Base-by-base conservation (phyloP, 2,329 filamentous ascomycete species). In the Cryphonectria carpinicola region DNA sequence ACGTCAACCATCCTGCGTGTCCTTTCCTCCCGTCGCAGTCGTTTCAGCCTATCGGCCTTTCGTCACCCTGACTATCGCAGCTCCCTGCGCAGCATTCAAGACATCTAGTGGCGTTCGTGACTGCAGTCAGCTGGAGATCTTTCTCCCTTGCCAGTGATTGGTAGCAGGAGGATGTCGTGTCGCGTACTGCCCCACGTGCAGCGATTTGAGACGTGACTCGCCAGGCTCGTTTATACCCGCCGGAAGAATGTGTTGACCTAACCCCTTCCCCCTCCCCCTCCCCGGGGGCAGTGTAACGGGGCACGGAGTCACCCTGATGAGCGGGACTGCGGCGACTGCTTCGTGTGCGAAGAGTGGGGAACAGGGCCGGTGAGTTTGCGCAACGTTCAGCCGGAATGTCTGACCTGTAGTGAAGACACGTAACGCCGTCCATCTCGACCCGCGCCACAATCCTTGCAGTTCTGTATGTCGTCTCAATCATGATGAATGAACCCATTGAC, bases 171-270 rank as follows among this genome's bases (percentile, higher is more conserved):
- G 28, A 37, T 39, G 58, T 25, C 35, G 14, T 22, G 58, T 39
- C 32, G 58, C 19, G 58, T 58, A 22, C 25, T 61, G 58, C 22
- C 58, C 58, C 28, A 61, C 32, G 56, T 61, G 56, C 25, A 37
- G 28, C n/a, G 28, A 2, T 37, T 11, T 37, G 32, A 37, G 28
- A 61, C 56, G 28, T 35, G 56, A 35, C 56, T 61, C 17, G 58
- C 58, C 54, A 32, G 54, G 58, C 3, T 32, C 58, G 58, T 37
- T 14, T 39, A 19, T 61, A 37, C 35, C 35, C 35, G 58, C 35
- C 58, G 32, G 32, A n/a, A 35, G 58, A 61, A n/a, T 39, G 35
- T 25, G 32, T 61, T 39, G 58, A 61, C 19, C 58, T 39, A 49
- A 49, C 46, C 19, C 58, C 8, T 4, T 32, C 4, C 32, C 32